These are phyloP conservation scores for Tuber umbilicatum DNA, from an alignment of 495 filamentous ascomycete species.

Conservation along the genomic window DNA sequence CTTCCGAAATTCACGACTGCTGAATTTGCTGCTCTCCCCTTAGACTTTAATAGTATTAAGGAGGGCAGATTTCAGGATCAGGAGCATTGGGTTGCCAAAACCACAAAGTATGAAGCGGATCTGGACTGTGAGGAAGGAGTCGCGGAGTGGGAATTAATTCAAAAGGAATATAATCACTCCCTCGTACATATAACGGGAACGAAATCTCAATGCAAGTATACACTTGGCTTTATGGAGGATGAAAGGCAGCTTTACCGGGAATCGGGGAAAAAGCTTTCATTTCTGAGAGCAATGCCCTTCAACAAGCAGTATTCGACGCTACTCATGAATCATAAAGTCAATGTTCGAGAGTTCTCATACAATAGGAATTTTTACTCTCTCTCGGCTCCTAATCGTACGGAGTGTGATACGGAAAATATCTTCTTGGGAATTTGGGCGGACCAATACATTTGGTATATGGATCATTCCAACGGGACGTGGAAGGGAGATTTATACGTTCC, in stretches of 20 bases:
- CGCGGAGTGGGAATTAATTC: neutral
- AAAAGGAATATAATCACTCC: neutral
- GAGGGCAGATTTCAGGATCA: neutral
- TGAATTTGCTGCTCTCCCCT: constrained; percentile 8
- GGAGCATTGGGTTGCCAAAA: constrained; percentile 7
- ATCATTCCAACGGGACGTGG: neutral
- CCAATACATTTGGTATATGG: neutral
- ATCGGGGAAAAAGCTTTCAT: neutral
- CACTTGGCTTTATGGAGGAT: neutral
- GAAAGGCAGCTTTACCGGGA: neutral
- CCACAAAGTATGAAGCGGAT: constrained; percentile 9
- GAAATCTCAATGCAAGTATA: neutral
- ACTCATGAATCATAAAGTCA: neutral
- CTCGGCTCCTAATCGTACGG: neutral
- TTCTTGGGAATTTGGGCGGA: neutral
- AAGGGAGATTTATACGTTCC: neutral
- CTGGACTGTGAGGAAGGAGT: neutral
- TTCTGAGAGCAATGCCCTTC: neutral
- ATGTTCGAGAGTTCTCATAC: neutral
- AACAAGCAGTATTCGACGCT: neutral
- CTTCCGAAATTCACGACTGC: constrained; percentile 11
- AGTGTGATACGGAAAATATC: neutral
- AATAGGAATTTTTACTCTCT: neutral
- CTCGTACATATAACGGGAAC: neutral
- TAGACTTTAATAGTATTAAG: neutral